A percentile compares a stretch with the other conserved stretches of the same genome.
phyloP scores from a whole-genome alignment of 208 protist genomes.

The Acanthamoeba polyphaga region DNA sequence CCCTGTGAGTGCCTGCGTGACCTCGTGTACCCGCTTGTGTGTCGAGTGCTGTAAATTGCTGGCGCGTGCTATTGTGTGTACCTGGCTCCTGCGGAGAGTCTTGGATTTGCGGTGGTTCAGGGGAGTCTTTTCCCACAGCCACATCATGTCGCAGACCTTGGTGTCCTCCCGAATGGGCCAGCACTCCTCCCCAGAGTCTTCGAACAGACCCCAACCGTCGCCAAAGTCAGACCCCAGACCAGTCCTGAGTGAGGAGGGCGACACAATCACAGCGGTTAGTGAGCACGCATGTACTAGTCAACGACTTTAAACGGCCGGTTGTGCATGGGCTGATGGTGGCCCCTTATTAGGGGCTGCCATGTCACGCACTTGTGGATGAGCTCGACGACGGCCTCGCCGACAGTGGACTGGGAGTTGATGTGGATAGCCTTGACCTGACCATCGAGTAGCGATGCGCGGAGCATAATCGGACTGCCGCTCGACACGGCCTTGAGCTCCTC shows the following conservation, averaged over 20 bases:
- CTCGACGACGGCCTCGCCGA: slow-evolving; percentile 47
- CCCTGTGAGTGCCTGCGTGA: too few species aligned
- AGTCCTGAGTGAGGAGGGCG: neutral
- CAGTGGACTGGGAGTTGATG: slow-evolving; percentile 65
- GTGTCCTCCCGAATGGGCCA: slow-evolving; percentile 21
- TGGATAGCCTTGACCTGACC: slow-evolving; percentile 40
- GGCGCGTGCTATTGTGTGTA: neutral
- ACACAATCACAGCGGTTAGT: neutral
- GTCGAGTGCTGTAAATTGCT: too few species aligned
- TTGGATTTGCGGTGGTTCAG: neutral
- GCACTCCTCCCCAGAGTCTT: slow-evolving; percentile 59
- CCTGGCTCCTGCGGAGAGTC: neutral
- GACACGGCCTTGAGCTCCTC: slow-evolving; percentile 59
- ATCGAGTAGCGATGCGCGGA: slow-evolving; percentile 29
- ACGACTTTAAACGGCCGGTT: too few species aligned
- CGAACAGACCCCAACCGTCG: slow-evolving; percentile 60
- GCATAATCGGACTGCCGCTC: slow-evolving; percentile 41
- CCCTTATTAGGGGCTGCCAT: neutral
- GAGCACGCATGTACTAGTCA: too few species aligned
- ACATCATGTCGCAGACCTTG: slow-evolving; percentile 64
- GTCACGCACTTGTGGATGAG: slow-evolving; percentile 29
- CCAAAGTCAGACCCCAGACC: neutral
- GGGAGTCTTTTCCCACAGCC: neutral
- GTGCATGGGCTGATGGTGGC: too few species aligned
- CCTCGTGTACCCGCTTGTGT: too few species aligned